Conservation (phyloP, 2,329 filamentous ascomycete species). For the Calonectria hongkongensis region DNA sequence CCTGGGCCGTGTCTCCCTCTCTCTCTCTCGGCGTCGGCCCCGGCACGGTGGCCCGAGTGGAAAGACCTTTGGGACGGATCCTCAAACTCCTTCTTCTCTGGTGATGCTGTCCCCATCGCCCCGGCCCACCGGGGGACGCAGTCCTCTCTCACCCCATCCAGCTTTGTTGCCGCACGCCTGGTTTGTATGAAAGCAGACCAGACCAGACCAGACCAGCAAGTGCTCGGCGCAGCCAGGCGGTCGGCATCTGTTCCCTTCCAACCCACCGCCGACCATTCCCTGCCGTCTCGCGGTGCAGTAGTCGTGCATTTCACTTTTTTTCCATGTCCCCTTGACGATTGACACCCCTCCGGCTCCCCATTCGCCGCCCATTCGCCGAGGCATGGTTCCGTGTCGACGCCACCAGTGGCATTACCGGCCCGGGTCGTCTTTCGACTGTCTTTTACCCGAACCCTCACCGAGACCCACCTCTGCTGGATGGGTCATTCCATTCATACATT, state of each 20-base stretch:
- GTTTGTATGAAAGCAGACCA: not conserved
- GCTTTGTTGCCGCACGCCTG: not conserved
- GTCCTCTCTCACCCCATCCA: conserved; percentile 8
- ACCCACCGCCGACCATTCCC: not conserved
- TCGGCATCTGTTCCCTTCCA: conserved; percentile 8
- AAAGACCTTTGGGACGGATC: not conserved
- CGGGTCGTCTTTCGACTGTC: not conserved
- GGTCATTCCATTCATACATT: conserved; percentile 2
- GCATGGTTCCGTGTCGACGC: not conserved
- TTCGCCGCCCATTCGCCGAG: not conserved
- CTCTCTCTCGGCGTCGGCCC: conserved; percentile 5
- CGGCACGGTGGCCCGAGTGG: conserved; percentile 17
- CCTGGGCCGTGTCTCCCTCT: not conserved
- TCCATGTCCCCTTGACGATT: not conserved
- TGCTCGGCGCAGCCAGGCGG: conserved; percentile 11
- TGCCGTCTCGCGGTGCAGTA: not conserved
- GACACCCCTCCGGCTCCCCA: not conserved
- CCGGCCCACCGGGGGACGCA: not conserved
- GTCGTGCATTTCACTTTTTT: not conserved
- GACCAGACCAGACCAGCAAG: no score
- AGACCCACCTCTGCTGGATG: conserved; percentile 6
- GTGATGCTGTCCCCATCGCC: no score
- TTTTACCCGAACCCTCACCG: conserved; percentile 2
- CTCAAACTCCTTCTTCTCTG: conserved; percentile 1
- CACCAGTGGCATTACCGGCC: not conserved